Percentiles rank a stretch among this genome's conserved stretches.
phyloP scores from a whole-genome alignment of 1,139 yeast genomes.

The Arxiozyma bovina region DNA sequence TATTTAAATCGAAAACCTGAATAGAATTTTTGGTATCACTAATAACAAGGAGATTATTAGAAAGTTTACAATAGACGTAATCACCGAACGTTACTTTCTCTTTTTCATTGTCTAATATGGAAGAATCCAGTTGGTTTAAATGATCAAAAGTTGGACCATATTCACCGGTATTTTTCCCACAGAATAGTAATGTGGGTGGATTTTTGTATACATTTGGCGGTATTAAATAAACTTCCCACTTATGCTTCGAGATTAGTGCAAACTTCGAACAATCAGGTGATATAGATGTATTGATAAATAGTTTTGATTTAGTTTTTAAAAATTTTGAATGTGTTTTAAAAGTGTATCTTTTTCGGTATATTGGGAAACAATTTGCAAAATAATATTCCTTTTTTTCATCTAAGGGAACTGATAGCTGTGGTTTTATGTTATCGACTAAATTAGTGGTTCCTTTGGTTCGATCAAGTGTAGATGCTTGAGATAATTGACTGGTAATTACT shows the following conservation, averaged over 20 bases:
- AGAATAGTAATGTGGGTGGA: conserved; percentile 51
- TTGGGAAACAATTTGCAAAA: conserved; percentile 75
- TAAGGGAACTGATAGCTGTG: conserved; percentile 13
- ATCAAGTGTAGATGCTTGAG: conserved; percentile 1
- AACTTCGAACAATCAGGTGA: conserved; percentile 44
- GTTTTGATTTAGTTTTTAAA: conserved; percentile 42
- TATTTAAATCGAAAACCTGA: conserved; percentile 51
- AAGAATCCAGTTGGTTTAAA: conserved; percentile 21
- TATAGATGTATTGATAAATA: conserved; percentile 52
- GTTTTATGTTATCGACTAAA: background rate
- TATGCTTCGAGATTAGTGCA: conserved; percentile 55
- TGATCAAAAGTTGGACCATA: conserved; percentile 44
- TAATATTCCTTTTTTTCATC: conserved; percentile 45
- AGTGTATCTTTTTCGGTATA: conserved; percentile 58
- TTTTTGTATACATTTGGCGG: conserved; percentile 31
- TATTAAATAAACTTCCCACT: conserved; percentile 64
- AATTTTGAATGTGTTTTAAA: conserved; percentile 54
- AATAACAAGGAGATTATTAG: conserved; percentile 52
- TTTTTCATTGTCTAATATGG: background rate
- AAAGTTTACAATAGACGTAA: conserved; percentile 54
- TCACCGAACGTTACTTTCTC: conserved; percentile 41
- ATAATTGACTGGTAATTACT: conserved; percentile 2
- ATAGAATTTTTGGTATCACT: conserved; percentile 69
- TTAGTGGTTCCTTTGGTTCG: background rate
- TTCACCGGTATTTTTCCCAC: conserved; percentile 55